Base-by-base conservation (phyloP, 331 rosid genomes). In the Saraca asoca region DNA sequence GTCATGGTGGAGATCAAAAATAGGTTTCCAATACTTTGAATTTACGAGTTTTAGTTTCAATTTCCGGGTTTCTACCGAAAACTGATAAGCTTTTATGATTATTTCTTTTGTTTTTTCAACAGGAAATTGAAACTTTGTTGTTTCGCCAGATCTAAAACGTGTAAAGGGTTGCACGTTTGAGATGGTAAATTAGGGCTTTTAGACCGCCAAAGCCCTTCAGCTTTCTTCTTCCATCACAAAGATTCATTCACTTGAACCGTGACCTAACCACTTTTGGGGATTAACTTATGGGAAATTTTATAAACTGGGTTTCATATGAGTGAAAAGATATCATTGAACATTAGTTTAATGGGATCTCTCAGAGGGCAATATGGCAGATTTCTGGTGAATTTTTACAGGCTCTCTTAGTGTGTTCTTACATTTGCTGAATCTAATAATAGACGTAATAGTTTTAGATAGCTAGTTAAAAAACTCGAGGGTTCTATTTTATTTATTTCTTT, bases 121-220 rank as follows among this genome's bases (percentile, higher is more conserved):
- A 88, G 96, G 89, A 76, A 65, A 74, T 17, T 69, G 85, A 81
- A 85, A 85, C 85, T 62, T 71, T 85, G 85, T 82, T 85, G 90
- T 85, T 79, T 74, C 90, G 79, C 85, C 77, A 80, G 85, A 70
- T 64, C 84, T 80, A 57, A 83, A 85, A 82, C 81, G 85, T 80
- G 77, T 78, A 76, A 78, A 79, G 89, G 85, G 54, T 87, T 77
- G 85, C 89, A 82, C 91, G 71, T 84, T 83, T 85, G 84, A 76
- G 88, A 76, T 70, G 81, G 78, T 80, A 72, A 64, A 73, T 71
- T 83, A 77, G 76, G 77, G 68, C 81, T 73, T 41, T 59, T 72
- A 74, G 88, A 88, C 75, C 73, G 78, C 75, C 69, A 63, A 80
- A 73, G 84, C 88, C 86, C 73, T 61, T 62, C 80, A 70, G 75